Base-by-base conservation (phyloP, 2,329 filamentous ascomycete species). In the Knoxdaviesia capensis region DNA sequence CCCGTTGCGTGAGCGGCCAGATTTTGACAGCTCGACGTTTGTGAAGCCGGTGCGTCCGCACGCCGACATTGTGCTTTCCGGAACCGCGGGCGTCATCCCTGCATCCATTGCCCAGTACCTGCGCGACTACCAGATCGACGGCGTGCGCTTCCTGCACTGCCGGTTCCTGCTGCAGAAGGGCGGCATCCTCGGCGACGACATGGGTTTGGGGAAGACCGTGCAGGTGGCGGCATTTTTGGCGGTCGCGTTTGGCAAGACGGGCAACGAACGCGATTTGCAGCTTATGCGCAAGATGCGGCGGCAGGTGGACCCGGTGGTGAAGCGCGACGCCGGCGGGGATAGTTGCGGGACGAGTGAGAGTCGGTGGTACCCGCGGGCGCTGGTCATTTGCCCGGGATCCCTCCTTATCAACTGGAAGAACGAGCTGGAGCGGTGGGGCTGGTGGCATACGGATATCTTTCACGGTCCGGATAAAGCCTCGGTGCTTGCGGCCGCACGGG, bases 141-240 rank as follows among this genome's bases (percentile, higher is more conserved):
- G 90, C 5, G 83, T 80, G 9, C 69, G 72, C 32, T 96, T 94
- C 52, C 65, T 98, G 6, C 87, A 96, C 54, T 73, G 83, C 45
- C 70, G 83, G 28, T 96, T 96, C 54, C 80, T 94, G 4, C 88
- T 84, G 49, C 90, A 98, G 53, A 80, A 79, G 50, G 90, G 90
- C 1, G 85, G 82, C 2, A 82, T 98, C 28, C 67, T 98, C 0
- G 87, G 88, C 3, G 90, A 98, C 54, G 90, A 98, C 53, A 98
- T 98, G 90, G 90, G 90, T 20, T 60, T 98, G 32, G 90, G 90
- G 1, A 98, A 98, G 59, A 98, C 90, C 0, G 84, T 98, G 3
- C 90, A 98, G 57, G 84, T 98, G 30, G 90, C 86, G 44, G 82
- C 87, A 0, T 96, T 98, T 49, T 64, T 98, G 28, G 83, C 85